A percentile compares a stretch with the other conserved stretches of the same genome.
Evolutionary conservation across 257 asterid species (phyloP).

Genomic region (Schizonepeta tenuifolia): DNA sequence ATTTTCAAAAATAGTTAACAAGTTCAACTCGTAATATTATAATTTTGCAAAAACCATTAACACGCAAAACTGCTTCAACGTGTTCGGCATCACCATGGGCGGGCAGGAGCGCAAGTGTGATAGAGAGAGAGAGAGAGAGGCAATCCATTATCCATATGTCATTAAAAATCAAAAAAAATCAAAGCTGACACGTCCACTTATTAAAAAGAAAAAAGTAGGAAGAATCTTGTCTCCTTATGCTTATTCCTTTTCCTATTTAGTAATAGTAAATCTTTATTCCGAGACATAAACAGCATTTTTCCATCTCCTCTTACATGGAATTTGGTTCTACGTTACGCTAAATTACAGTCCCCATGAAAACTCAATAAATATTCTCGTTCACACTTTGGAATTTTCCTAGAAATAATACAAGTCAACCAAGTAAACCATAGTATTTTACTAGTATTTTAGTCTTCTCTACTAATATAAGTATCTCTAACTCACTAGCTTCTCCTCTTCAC

Average conservation of each 20-base stretch:
- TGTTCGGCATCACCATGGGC: background rate
- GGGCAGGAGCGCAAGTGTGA: background rate
- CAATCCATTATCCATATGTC: no score
- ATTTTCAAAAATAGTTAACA: background rate
- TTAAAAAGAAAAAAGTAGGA: background rate
- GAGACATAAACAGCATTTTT: background rate
- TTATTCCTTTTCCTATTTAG: background rate
- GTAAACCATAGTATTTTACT: background rate
- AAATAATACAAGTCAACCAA: constrained; percentile 29
- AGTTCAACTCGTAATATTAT: background rate
- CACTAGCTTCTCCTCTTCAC: constrained; percentile 1
- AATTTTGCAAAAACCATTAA: background rate
- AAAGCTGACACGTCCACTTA: constrained; percentile 5
- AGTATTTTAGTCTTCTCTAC: background rate
- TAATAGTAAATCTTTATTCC: background rate
- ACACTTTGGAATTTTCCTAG: constrained; percentile 24
- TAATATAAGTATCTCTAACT: constrained; percentile 13
- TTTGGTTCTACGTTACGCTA: constrained; percentile 7
- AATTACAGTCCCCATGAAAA: background rate
- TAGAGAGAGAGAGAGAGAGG: background rate
- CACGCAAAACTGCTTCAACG: background rate
- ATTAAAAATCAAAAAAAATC: background rate
- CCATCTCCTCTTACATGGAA: constrained; percentile 18
- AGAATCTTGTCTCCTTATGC: background rate
- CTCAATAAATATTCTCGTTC: background rate